Conservation (phyloP, 257 asterid species). For the Lycium ferocissimum region DNA sequence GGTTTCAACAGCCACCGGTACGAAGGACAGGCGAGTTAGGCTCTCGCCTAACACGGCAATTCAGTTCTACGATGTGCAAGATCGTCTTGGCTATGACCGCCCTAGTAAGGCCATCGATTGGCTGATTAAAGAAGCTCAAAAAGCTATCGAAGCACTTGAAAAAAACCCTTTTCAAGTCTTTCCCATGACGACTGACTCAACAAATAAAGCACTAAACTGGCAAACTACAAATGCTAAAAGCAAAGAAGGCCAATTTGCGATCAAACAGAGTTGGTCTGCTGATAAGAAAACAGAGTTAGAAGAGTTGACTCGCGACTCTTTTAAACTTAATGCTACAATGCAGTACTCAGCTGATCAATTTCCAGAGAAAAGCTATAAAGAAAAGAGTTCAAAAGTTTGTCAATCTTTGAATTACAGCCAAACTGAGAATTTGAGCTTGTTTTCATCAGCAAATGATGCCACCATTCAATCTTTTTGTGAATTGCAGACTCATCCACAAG, state of each 20-base stretch:
- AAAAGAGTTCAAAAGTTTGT: conserved; percentile 7
- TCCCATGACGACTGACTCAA: background rate
- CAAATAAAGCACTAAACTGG: conserved; percentile 47
- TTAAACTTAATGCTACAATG: background rate
- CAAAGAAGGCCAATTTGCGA: conserved; percentile 31
- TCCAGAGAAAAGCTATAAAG: background rate
- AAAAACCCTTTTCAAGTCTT: background rate
- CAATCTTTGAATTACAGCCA: background rate
- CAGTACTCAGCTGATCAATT: background rate
- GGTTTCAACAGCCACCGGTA: conserved; percentile 98
- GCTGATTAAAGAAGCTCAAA: conserved; percentile 86
- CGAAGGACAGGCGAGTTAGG: conserved; percentile 94
- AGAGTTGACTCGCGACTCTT: background rate
- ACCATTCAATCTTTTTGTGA: background rate
- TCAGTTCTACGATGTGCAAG: conserved; percentile 96
- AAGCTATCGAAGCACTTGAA: conserved; percentile 90
- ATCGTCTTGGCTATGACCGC: conserved; percentile 97
- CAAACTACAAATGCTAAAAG: conserved; percentile 56
- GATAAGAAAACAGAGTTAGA: conserved; percentile 25
- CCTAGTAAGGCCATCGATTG: conserved; percentile 99
- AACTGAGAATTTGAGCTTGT: background rate
- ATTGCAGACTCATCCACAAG: background rate
- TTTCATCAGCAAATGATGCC: background rate
- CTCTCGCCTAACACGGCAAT: conserved; percentile 97
- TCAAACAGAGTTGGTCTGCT: conserved; percentile 11